Conservation (phyloP, 139 green algal genomes). For the Chlamydomonas sphaeroides region DNA sequence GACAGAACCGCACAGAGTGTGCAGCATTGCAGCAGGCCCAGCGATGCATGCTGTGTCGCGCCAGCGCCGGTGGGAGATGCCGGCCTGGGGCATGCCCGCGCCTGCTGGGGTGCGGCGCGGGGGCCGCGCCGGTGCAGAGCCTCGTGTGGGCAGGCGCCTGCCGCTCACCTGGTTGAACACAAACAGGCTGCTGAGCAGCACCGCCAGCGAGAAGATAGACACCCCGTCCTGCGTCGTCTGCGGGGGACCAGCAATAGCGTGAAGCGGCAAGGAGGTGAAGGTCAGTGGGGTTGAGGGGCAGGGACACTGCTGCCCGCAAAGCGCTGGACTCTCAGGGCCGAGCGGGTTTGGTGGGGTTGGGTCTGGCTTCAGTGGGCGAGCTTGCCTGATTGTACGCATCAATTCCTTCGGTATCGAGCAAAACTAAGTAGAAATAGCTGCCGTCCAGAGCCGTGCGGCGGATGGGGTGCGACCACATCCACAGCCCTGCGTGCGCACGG, state of each 20-base stretch:
- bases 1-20: no score
- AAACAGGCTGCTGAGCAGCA: slow-evolving; percentile 93
- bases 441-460: slow-evolving; percentile 70
- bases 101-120: no score
- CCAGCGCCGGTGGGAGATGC: no score
- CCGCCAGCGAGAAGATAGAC: slow-evolving; percentile 94
- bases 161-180: slow-evolving; percentile 55
- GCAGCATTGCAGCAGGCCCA: no score
- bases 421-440: slow-evolving; percentile 76
- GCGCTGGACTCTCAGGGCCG: no score
- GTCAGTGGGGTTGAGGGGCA: not conserved
- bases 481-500: slow-evolving; percentile 86
- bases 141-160: no score
- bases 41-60: no score
- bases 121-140: no score
- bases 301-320: no score
- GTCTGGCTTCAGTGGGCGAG: no score
- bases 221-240: slow-evolving; percentile 92
- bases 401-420: slow-evolving; percentile 97
- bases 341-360: no score
- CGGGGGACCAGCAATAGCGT: not conserved
- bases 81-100: no score
- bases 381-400: slow-evolving; percentile 97
- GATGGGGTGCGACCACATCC: slow-evolving; percentile 94
- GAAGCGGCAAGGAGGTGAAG: not conserved